phyloP scores from a whole-genome alignment of 805 yeast genomes.

The Pichia insulana region DNA sequence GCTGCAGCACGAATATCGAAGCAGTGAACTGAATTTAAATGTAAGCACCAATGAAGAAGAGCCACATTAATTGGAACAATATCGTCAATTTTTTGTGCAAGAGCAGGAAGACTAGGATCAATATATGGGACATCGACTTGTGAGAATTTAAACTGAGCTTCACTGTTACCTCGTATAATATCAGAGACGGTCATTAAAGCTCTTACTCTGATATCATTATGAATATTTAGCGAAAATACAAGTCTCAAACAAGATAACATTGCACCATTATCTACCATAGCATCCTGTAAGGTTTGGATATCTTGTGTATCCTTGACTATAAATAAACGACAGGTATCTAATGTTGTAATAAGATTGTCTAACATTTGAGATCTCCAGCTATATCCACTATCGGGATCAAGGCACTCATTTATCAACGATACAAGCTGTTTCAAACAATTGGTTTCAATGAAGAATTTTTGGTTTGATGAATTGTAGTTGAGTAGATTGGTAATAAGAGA shows the following conservation, averaged over 20 bases:
- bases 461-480: constrained; percentile 82
- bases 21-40: constrained; percentile 70
- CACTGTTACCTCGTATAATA: constrained; percentile 56
- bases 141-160: constrained; percentile 62
- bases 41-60: constrained; percentile 73
- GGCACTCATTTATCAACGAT: constrained; percentile 52
- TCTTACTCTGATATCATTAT: constrained; percentile 54
- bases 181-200: constrained; percentile 74
- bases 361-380: constrained; percentile 70
- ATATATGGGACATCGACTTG: constrained; percentile 87
- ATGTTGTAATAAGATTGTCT: constrained; percentile 53
- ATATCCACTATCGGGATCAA: constrained; percentile 29
- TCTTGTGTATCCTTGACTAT: constrained; percentile 66
- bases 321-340: constrained; percentile 67
- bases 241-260: constrained; percentile 58
- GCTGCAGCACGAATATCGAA: constrained; percentile 80
- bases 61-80: constrained; percentile 66
- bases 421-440: constrained; percentile 65
- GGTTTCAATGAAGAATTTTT: constrained; percentile 79
- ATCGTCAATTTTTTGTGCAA: constrained; percentile 25
- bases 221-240: constrained; percentile 58
- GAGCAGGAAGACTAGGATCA: constrained; percentile 45
- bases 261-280: constrained; percentile 51
- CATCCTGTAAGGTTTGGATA: constrained; percentile 51
- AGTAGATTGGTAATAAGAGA: constrained; percentile 64